Percentiles rank a stretch among this genome's conserved stretches.
Evolutionary conservation across 129 eudicot genomes (phyloP).

Genomic region (Gnaphalium uliginosum): DNA sequence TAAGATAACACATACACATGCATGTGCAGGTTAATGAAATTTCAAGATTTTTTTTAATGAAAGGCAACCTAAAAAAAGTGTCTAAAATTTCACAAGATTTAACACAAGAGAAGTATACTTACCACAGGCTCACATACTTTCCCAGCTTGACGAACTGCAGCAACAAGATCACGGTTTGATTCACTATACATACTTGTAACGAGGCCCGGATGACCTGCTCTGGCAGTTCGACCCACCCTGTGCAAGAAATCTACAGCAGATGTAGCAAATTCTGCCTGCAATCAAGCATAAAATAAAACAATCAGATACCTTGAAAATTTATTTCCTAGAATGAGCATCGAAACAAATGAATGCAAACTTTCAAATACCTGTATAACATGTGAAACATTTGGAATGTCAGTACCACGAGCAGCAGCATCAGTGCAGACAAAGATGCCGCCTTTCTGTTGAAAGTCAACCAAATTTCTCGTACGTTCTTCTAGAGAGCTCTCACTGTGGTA

Average conservation of each 20-base stretch:
- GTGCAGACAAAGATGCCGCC: constrained; percentile 97
- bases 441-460: constrained; percentile 62
- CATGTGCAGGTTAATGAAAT: background rate
- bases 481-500: constrained; percentile 77
- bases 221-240: constrained; percentile 92
- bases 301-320: background rate
- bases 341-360: background rate
- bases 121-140: constrained; percentile 79
- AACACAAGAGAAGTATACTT: constrained; percentile 21
- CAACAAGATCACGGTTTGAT: constrained; percentile 80
- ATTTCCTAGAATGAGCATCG: background rate
- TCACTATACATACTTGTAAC: constrained; percentile 80
- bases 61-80: too few relatives aligned
- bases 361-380: constrained; percentile 84
- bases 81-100: background rate
- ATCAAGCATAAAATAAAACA: constrained; percentile 11
- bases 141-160: constrained; percentile 88
- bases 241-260: constrained; percentile 97
- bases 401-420: constrained; percentile 98
- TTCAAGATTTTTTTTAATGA: background rate
- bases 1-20: background rate
- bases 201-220: constrained; percentile 92
- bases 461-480: constrained; percentile 70
- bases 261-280: constrained; percentile 88
- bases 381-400: constrained; percentile 82